Percentiles rank a stretch among this genome's conserved stretches.
phyloP scores from a whole-genome alignment of 768 basidiomycete genomes.

The Boletales sp. region DNA sequence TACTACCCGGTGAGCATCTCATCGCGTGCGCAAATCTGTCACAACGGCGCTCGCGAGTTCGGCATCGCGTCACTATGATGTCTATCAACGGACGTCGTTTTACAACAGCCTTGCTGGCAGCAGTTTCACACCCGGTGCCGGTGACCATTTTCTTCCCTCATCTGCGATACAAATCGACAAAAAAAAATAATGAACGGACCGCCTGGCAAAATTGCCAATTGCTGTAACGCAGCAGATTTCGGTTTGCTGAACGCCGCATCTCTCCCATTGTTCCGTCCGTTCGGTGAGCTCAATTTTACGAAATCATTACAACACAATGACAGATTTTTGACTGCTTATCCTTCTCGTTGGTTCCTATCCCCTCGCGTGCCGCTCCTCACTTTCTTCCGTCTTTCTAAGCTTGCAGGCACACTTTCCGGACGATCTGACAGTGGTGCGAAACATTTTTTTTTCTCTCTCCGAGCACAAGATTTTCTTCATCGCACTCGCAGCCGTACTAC shows the following conservation, averaged over 20 bases:
- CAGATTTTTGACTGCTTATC: slow-evolving; percentile 10
- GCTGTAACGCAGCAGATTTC: slow-evolving; percentile 9
- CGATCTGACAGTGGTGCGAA: neutral
- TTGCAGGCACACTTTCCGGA: neutral
- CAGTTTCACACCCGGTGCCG: neutral
- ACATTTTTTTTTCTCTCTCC: neutral
- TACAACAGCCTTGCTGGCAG: neutral
- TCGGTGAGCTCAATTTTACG: slow-evolving; percentile 28
- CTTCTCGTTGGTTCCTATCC: slow-evolving; percentile 12
- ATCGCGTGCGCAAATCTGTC: neutral
- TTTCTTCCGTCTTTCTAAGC: slow-evolving; percentile 3
- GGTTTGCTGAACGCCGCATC: slow-evolving; percentile 11
- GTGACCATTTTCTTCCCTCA: neutral
- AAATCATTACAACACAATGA: slow-evolving; percentile 29
- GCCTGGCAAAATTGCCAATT: slow-evolving; percentile 19
- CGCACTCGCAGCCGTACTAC: slow-evolving; percentile 8
- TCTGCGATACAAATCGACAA: slow-evolving; percentile 7
- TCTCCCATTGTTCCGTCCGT: slow-evolving; percentile 16
- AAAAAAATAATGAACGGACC: slow-evolving; percentile 4
- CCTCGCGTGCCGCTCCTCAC: neutral
- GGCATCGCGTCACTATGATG: neutral
- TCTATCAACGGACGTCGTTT: neutral
- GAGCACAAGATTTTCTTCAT: slow-evolving; percentile 10
- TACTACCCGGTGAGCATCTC: slow-evolving; percentile 6
- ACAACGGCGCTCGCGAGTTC: neutral